phyloP scores from a whole-genome alignment of 1,139 yeast species.

The Meyerozyma sp. region DNA sequence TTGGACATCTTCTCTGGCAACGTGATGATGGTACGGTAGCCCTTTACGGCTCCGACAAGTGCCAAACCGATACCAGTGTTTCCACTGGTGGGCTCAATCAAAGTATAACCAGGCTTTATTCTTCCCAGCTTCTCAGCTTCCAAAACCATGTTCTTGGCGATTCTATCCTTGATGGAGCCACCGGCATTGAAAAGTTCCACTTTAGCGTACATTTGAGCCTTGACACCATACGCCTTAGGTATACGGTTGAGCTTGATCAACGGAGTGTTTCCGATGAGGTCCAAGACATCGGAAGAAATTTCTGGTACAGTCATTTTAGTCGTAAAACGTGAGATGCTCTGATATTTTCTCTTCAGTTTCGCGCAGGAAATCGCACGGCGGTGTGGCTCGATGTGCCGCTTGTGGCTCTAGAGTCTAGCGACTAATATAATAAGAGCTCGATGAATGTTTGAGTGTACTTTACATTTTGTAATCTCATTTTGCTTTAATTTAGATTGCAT shows the following conservation, averaged over 20 bases:
- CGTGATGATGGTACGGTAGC: conserved; percentile 83
- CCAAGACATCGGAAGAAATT: conserved; percentile 40
- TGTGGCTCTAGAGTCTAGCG: neutral
- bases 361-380: too few species aligned
- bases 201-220: conserved; percentile 55
- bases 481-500: neutral
- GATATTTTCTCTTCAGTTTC: too few species aligned
- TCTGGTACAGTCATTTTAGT: conserved; percentile 21
- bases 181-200: conserved; percentile 67
- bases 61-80: conserved; percentile 90
- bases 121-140: conserved; percentile 78
- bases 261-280: conserved; percentile 82
- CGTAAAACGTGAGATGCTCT: too few species aligned
- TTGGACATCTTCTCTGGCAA: conserved; percentile 92
- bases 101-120: conserved; percentile 80
- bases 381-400: neutral
- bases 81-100: conserved; percentile 89
- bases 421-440: too few species aligned
- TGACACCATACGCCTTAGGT: conserved; percentile 73
- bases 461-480: too few species aligned
- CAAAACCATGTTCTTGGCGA: conserved; percentile 64
- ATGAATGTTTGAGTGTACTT: too few species aligned
- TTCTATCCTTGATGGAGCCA: conserved; percentile 67
- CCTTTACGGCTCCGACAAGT: conserved; percentile 79
- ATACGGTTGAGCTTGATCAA: conserved; percentile 67